These are phyloP conservation scores for Orbilia quercus DNA, from an alignment of 2,329 filamentous ascomycete genomes.

Conservation along the genomic window DNA sequence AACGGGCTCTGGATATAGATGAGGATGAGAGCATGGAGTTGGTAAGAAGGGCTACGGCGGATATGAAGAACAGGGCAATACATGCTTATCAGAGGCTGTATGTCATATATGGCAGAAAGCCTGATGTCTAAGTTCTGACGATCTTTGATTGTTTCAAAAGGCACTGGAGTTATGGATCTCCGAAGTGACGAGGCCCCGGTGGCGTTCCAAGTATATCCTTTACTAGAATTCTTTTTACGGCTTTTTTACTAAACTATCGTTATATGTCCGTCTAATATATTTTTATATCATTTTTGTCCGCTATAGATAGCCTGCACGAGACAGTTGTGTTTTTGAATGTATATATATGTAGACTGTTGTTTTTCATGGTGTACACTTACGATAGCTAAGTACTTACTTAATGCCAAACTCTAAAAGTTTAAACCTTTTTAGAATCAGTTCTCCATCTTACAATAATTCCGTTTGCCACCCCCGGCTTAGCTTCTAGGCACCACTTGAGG, in stretches of 20 bases:
- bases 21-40: constrained; percentile 50
- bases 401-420: constrained; percentile 22
- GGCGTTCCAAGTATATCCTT: constrained; percentile 26
- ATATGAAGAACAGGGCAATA: constrained; percentile 52
- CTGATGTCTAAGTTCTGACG: constrained; percentile 24
- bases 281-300: constrained; percentile 4
- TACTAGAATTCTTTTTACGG: constrained; percentile 15
- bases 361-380: constrained; percentile 31
- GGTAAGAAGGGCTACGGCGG: constrained; percentile 42
- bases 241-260: constrained; percentile 22
- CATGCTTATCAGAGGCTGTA: constrained; percentile 55
- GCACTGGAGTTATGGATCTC: background rate
- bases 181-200: constrained; percentile 26
- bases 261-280: background rate
- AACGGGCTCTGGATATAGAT: constrained; percentile 45
- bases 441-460: constrained; percentile 29
- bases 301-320: background rate
- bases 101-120: constrained; percentile 50
- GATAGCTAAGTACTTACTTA: too few relatives aligned
- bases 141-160: constrained; percentile 13
- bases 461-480: background rate
- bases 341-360: constrained; percentile 37
- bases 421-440: background rate
- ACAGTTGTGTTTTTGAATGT: constrained; percentile 16
- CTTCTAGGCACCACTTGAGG: constrained; percentile 5